These are phyloP conservation scores for Bipolaris victoriae DNA, from an alignment of 2,329 filamentous ascomycete species.

Conservation along the genomic window DNA sequence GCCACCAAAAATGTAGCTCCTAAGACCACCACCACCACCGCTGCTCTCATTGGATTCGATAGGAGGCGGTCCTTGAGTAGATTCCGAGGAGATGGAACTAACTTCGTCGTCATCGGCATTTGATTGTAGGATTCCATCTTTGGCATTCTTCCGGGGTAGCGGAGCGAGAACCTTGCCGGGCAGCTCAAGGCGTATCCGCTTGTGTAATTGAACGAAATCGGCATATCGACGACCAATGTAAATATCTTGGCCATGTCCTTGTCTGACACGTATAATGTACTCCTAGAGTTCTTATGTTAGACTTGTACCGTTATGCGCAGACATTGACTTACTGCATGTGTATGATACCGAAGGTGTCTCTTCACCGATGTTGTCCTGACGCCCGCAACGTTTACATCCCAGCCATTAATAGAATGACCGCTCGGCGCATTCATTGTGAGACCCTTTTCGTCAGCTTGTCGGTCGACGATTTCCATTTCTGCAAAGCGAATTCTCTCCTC, in stretches of 20 bases:
- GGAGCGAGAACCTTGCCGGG: constrained; percentile 89
- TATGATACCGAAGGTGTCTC: constrained; percentile 86
- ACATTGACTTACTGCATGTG: constrained; percentile 74
- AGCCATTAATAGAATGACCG: constrained; percentile 90
- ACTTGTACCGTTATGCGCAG: neutral
- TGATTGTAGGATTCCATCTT: constrained; percentile 66
- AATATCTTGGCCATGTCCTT: constrained; percentile 73
- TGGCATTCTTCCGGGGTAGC: constrained; percentile 90
- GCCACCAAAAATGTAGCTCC: constrained; percentile 52
- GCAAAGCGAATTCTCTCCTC: constrained; percentile 97
- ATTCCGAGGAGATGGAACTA: constrained; percentile 80
- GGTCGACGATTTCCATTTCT: constrained; percentile 95
- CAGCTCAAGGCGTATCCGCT: constrained; percentile 78
- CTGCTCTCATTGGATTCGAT: constrained; percentile 44
- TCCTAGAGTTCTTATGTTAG: constrained; percentile 61
- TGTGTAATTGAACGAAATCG: constrained; percentile 82
- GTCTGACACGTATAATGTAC: constrained; percentile 86
- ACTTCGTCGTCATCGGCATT: constrained; percentile 70
- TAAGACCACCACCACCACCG: constrained; percentile 45
- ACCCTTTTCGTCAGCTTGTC: constrained; percentile 88
- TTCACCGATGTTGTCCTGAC: constrained; percentile 82
- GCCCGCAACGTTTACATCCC: constrained; percentile 94
- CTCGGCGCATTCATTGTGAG: constrained; percentile 86
- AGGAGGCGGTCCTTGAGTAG: constrained; percentile 64
- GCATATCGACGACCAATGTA: constrained; percentile 87